Conservation (phyloP, 441 rosid genomes). For the Brassica hybrid region DNA sequence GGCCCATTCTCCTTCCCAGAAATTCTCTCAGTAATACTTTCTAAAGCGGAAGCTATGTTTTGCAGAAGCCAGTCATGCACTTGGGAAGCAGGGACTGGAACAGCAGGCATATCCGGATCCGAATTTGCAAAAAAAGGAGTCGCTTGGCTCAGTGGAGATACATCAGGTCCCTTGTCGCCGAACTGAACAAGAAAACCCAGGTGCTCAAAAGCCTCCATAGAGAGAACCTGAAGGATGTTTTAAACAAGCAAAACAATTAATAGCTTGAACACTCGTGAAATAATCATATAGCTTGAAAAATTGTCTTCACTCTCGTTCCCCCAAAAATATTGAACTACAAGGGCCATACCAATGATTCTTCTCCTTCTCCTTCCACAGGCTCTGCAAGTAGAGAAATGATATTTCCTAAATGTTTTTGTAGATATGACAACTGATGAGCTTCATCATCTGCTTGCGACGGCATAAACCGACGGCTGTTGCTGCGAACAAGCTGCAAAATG, state of each 20-base stretch:
- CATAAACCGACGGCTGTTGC: constrained; percentile 94
- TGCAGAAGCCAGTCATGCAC: constrained; percentile 92
- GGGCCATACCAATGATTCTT: constrained; percentile 90
- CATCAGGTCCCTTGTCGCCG: constrained; percentile 89
- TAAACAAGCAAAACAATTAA: constrained; percentile 1
- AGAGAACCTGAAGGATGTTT: constrained; percentile 67
- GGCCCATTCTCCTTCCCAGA: constrained; percentile 93
- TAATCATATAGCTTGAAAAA: no score
- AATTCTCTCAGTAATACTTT: constrained; percentile 76
- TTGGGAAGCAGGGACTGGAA: constrained; percentile 87
- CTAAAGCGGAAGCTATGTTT: constrained; percentile 79
- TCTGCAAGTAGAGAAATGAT: constrained; percentile 89
- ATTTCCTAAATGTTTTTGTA: constrained; percentile 91
- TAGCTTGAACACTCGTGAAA: no score
- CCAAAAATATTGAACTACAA: constrained; percentile 7
- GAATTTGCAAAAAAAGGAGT: constrained; percentile 97
- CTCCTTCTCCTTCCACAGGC: constrained; percentile 86
- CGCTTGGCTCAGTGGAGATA: constrained; percentile 79
- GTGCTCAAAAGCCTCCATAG: constrained; percentile 96
- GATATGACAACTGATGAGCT: constrained; percentile 94
- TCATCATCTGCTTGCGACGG: constrained; percentile 99
- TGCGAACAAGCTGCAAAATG: constrained; percentile 87
- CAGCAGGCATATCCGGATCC: constrained; percentile 99
- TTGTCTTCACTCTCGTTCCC: no score
- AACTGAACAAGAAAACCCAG: constrained; percentile 93